Evolutionary conservation across 2,329 filamentous ascomycete species (phyloP), one percentile per base, ranked within the genome.

Genomic region (Paecilomyces fulvus): DNA sequence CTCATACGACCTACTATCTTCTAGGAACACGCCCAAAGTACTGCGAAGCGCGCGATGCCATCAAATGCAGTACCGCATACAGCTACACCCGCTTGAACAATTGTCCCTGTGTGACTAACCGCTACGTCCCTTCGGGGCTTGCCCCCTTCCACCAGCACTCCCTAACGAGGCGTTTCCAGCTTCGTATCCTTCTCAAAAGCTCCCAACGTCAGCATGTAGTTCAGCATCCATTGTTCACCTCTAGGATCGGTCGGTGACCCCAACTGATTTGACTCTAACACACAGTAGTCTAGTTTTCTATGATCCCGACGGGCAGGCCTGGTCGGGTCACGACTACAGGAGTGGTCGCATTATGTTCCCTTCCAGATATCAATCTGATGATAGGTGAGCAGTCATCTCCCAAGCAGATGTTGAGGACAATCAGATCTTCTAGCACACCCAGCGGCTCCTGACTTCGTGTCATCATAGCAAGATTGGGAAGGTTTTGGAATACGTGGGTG

Each of bases 41-140:
- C 65, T 25, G 64, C 69, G 10, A 73, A 73, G 58, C 70, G 71
- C 33, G 70, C 69, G 55, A 63, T 69, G 33, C 66, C 67, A 7
- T 63, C 67, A 51, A 70, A 65, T 48, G 63, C 63, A 28, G 54
- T 69, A 11, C 54, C 64, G n/a, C 62, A 63, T 28, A 59, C 67
- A 33, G 64, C 67, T 30, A 67, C 68, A 28, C 69, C 71, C 52
- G 70, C 69, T 31, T 73, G 66, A 71, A 43, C 54, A 43, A 7
- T 25, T 51, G 14, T 49, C 9, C 43, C 49, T 53, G n/a, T 52
- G 30, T 28, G 53, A 51, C n/a, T 25, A 56, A 48, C 12, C 53
- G 25, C 31, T 20, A 49, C 30, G 61, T 61, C 61, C 60, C 61
- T 59, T 59, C 61, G 68, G 66, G 69, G 66, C 64, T 58, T 64